Evolutionary conservation across 192 early-diverging fungal genomes (phyloP), one percentile per base, ranked within the genome.

Genomic region (Coemansia sp.): DNA sequence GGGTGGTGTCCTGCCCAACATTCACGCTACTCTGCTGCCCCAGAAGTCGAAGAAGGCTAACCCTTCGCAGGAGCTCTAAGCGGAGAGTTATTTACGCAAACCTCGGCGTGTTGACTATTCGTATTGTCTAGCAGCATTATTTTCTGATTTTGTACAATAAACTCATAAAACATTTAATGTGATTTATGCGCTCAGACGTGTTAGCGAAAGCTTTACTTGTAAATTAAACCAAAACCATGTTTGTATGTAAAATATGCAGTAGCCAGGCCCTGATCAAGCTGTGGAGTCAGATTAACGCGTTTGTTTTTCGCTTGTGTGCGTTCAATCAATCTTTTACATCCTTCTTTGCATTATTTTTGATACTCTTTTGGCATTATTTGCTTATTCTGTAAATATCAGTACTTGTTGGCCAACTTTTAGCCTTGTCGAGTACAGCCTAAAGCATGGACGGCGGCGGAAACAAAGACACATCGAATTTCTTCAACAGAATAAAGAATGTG

Each of bases 1-100:
- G 84, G 94, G 94, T 65, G 93, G 94, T 45, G 41, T 45, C 8
- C 41, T 45, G 66, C 91, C 92, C 81, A 94, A 94, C 87, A 94
- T 94, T 80, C 91, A 95, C 85, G 80, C 84, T 59, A 85, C 85
- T 54, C 90, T 94, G 50, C 85, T 94, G 64, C 92, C 92, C 69
- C 85, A 89, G 84, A 94, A 93, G 87, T 76, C 76, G 80, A 84
- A 88, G 82, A 89, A 88, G 80, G 80, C 77, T 29, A 77, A 70
- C 65, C 78, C 83, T 12, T 85, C 86, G 23, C 87, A 85, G 82
- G 87, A 89, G 74, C 68, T 87, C 57, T 89, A 86, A 85, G 68
- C 93, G 2, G 31, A 9, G 31, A 35, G 31, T 35, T 35, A 35
- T 47, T 22, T 14, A 11, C 39, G 9, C 12, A 14, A 29, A 57